Percentiles rank a stretch among this genome's conserved stretches.
phyloP scores from a whole-genome alignment of 495 filamentous ascomycete species.

The Daldinia loculata region DNA sequence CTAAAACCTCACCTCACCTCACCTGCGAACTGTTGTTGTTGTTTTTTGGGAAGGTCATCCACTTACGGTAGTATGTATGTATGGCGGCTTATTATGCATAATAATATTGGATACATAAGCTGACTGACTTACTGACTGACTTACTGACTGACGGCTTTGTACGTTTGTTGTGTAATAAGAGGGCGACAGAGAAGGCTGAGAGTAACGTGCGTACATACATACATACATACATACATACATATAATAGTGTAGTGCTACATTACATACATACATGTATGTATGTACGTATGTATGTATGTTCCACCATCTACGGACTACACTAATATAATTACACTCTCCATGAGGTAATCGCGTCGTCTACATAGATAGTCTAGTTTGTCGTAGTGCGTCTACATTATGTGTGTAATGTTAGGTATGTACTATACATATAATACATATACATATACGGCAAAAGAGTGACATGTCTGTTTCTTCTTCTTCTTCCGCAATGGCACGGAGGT shows the following conservation, averaged over 20 bases:
- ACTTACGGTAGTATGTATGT: neutral
- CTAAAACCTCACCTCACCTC: neutral
- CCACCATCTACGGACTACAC: slow-evolving; percentile 26
- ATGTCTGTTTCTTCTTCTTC: neutral
- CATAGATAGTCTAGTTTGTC: neutral
- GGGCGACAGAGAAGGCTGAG: slow-evolving; percentile 34
- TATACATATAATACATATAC: no score
- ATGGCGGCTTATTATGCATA: neutral
- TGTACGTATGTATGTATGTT: neutral
- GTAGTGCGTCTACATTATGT: no score
- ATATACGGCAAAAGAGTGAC: neutral
- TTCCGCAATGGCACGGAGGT: slow-evolving; percentile 15
- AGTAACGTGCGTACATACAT: slow-evolving; percentile 10
- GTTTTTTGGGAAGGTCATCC: neutral
- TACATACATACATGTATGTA: neutral
- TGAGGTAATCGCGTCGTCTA: slow-evolving; percentile 18
- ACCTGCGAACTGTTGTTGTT: neutral
- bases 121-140: neutral
- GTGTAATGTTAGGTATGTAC: no score
- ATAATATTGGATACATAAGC: neutral
- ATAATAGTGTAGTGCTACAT: neutral
- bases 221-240: slow-evolving; percentile 1
- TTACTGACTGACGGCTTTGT: neutral
- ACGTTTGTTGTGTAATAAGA: slow-evolving; percentile 5
- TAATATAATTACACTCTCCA: slow-evolving; percentile 33